A percentile compares a stretch with the other conserved stretches of the same genome.
These are phyloP conservation scores for Dioszegia hungarica DNA, from an alignment of 768 basidiomycete species.

Conservation along the genomic window DNA sequence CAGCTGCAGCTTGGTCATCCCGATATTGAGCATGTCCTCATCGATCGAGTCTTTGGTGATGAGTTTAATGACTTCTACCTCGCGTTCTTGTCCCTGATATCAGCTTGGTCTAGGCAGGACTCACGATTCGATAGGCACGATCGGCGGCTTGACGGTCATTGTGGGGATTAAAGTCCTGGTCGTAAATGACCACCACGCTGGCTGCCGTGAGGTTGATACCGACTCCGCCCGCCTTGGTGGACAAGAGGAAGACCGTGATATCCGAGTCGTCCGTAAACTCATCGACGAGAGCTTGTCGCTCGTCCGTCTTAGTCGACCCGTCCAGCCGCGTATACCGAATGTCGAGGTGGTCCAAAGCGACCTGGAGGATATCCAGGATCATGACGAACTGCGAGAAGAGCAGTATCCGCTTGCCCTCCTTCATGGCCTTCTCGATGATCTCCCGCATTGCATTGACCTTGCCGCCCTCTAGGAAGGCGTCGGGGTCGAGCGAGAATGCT, in stretches of 20 bases:
- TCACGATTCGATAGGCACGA: constrained; percentile 85
- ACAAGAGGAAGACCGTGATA: constrained; percentile 83
- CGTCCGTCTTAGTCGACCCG: constrained; percentile 87
- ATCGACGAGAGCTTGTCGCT: constrained; percentile 87
- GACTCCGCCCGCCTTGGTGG: constrained; percentile 70
- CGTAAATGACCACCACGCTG: constrained; percentile 87
- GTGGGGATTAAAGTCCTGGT: constrained; percentile 89
- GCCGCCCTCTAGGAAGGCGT: constrained; percentile 78
- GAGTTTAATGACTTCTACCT: constrained; percentile 91
- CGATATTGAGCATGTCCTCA: constrained; percentile 88
- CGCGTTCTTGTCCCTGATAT: constrained; percentile 52
- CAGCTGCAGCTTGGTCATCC: constrained; percentile 80
- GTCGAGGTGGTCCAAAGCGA: constrained; percentile 65
- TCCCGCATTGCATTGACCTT: constrained; percentile 72
- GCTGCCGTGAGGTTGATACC: constrained; percentile 89
- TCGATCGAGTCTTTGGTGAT: constrained; percentile 89
- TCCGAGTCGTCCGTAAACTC: constrained; percentile 85
- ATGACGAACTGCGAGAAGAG: constrained; percentile 98
- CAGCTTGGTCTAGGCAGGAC: constrained; percentile 1
- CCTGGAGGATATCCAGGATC: constrained; percentile 86
- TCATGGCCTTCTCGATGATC: constrained; percentile 64
- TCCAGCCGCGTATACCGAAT: constrained; percentile 79
- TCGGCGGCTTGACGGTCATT: constrained; percentile 98
- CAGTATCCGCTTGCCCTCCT: constrained; percentile 71
- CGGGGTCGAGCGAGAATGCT: constrained; percentile 67